Conservation (phyloP, 208 protist genomes). For the Leishmania braziliensis region DNA sequence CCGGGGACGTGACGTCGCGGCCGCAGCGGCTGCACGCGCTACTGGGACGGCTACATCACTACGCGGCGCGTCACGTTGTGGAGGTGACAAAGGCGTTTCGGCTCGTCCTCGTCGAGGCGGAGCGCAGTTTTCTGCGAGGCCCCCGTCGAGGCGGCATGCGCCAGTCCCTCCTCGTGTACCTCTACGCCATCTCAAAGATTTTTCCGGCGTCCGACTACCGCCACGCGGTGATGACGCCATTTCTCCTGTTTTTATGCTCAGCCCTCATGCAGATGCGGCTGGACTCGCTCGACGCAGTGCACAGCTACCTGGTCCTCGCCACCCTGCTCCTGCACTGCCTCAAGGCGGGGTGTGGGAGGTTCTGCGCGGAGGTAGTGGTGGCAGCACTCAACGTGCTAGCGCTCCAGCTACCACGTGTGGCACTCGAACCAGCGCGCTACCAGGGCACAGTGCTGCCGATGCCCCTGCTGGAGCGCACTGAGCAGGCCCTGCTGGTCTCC, state of each 20-base stretch:
- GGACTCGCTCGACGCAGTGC: conserved; percentile 46
- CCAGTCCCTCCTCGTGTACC: conserved; percentile 51
- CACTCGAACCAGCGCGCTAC: conserved; percentile 58
- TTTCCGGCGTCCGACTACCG: conserved; percentile 84
- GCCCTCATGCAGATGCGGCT: conserved; percentile 67
- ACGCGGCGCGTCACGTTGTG: conserved; percentile 52
- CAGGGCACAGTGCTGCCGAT: conserved; percentile 65
- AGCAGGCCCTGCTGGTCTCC: conserved; percentile 34
- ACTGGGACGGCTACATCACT: conserved; percentile 51
- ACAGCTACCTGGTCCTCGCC: conserved; percentile 50
- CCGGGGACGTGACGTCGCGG: conserved; percentile 3
- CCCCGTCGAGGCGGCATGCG: conserved; percentile 33
- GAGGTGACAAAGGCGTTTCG: conserved; percentile 72
- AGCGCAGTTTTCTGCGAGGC: conserved; percentile 56
- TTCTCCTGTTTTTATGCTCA: conserved; percentile 74
- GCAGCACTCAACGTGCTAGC: conserved; percentile 74
- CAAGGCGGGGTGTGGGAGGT: conserved; percentile 46
- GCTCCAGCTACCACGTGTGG: conserved; percentile 60
- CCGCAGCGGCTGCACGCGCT: conserved; percentile 38
- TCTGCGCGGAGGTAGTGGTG: conserved; percentile 63
- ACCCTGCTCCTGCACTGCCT: conserved; percentile 47
- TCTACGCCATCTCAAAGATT: conserved; percentile 65
- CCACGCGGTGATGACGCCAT: conserved; percentile 76
- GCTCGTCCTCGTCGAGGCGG: conserved; percentile 75
- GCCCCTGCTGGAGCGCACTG: conserved; percentile 59